Conservation (phyloP, 148 eudicot species). For the Chenopodium quinoa region DNA sequence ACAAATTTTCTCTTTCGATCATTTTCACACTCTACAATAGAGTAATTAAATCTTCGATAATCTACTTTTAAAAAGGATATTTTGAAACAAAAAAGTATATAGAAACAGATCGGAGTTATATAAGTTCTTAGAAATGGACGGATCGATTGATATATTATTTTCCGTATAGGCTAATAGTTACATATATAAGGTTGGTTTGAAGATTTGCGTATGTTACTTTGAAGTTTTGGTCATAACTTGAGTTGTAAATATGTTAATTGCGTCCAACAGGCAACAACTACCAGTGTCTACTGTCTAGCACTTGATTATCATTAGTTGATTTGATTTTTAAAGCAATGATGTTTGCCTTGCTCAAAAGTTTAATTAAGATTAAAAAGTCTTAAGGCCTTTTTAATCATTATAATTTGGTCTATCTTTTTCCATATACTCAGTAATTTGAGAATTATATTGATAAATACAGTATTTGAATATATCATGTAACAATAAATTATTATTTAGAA, state of each 20-base stretch:
- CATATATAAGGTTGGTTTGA: background rate
- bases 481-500: background rate
- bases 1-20: no score
- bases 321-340: constrained; percentile 10
- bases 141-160: background rate
- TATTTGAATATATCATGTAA: background rate
- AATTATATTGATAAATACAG: no score
- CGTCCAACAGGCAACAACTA: background rate
- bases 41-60: no score
- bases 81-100: no score
- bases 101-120: no score
- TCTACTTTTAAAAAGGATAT: no score
- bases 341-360: constrained; percentile 7
- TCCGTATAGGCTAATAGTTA: background rate
- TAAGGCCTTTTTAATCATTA: background rate
- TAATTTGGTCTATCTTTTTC: background rate
- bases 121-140: no score
- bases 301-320: background rate
- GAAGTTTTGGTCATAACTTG: background rate
- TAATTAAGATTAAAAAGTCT: background rate
- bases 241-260: background rate
- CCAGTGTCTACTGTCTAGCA: background rate
- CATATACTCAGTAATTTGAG: background rate
- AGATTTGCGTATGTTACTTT: background rate
- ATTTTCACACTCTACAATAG: no score